Conservation (phyloP, 2,329 filamentous ascomycete species). For the Apiospora koreana region DNA sequence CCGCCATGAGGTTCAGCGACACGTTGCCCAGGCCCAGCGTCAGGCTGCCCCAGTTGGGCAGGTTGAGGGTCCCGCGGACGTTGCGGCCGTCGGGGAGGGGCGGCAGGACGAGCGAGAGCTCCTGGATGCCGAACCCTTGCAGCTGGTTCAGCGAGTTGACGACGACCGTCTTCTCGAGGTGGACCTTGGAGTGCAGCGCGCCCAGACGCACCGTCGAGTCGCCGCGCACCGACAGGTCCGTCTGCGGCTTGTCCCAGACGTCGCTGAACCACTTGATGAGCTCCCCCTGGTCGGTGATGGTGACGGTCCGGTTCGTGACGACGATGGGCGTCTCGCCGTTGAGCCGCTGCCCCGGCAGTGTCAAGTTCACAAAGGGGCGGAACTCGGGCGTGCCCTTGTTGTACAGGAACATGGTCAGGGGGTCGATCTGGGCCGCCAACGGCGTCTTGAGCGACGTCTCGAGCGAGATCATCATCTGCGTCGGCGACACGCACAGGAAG, state of each 20-base stretch:
- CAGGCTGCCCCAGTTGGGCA: constrained; percentile 47
- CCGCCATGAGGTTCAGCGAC: constrained; percentile 44
- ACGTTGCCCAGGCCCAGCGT: constrained; percentile 47
- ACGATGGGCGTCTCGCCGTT: constrained; percentile 38
- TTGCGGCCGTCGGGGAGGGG: constrained; percentile 40
- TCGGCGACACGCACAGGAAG: constrained; percentile 35
- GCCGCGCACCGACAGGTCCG: constrained; percentile 40
- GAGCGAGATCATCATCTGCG: constrained; percentile 36
- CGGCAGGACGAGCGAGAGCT: constrained; percentile 38
- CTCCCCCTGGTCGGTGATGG: constrained; percentile 39
- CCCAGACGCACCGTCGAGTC: constrained; percentile 40
- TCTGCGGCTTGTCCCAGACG: constrained; percentile 39
- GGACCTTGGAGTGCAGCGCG: constrained; percentile 36
- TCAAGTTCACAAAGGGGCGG: constrained; percentile 31
- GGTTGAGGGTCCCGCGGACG: constrained; percentile 41
- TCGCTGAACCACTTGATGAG: constrained; percentile 39
- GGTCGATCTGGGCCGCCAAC: constrained; percentile 37
- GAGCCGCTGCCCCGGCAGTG: constrained; percentile 34
- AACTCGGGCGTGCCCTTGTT: constrained; percentile 37
- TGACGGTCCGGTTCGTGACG: constrained; percentile 36
- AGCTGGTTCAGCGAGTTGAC: constrained; percentile 40
- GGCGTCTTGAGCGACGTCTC: constrained; percentile 40
- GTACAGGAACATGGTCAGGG: constrained; percentile 41
- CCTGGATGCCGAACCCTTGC: constrained; percentile 38
- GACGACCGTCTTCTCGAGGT: constrained; percentile 43